Conservation (phyloP, 768 basidiomycete genomes). For the Leucocoprinus leucothites region DNA sequence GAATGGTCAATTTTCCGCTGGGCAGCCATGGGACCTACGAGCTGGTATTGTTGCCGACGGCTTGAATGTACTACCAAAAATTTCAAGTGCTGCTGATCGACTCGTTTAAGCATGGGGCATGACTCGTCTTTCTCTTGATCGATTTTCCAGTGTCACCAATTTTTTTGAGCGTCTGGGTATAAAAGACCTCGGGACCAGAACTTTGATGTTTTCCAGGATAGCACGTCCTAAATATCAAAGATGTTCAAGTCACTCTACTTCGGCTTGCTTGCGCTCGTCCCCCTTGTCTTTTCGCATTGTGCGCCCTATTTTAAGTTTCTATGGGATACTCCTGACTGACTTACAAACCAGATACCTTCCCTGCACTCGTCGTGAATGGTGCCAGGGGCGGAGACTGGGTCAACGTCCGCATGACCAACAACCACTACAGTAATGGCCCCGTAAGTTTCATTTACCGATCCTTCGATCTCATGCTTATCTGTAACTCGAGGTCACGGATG, state of each 20-base stretch:
- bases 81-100: no score
- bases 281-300: constrained; percentile 25
- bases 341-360: constrained; percentile 36
- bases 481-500: constrained; percentile 41
- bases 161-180: no score
- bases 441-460: constrained; percentile 18
- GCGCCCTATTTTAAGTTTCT: constrained; percentile 8
- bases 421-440: constrained; percentile 37
- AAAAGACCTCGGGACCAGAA: no score
- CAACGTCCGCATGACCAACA: constrained; percentile 44
- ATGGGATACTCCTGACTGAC: background rate
- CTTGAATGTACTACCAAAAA: no score
- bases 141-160: no score
- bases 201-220: no score
- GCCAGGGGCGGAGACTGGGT: constrained; percentile 36
- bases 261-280: constrained; percentile 18
- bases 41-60: no score
- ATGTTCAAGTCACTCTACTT: constrained; percentile 2
- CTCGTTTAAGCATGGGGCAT: no score
- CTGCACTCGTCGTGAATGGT: constrained; percentile 39
- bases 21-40: no score
- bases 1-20: no score
- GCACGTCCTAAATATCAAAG: no score
- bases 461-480: background rate
- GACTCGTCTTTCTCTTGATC: no score